These are phyloP conservation scores for Penicillium sp. DNA, from an alignment of 2,329 filamentous ascomycete species.

Conservation along the genomic window DNA sequence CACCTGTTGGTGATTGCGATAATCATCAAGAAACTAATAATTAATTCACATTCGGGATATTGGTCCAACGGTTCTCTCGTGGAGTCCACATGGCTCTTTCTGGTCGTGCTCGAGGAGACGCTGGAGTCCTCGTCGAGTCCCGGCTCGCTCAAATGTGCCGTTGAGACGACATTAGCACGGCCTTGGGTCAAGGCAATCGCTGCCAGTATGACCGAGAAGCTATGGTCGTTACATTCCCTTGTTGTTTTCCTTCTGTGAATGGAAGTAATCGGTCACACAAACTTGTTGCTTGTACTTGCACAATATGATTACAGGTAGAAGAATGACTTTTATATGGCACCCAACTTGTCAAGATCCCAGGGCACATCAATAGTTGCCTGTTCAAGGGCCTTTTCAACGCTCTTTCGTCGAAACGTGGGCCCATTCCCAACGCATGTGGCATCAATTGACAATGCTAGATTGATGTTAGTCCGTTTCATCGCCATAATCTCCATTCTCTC, in stretches of 20 bases:
- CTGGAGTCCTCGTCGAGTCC: no score
- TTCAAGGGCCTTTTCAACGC: conserved; percentile 23
- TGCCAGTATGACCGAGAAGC: neutral
- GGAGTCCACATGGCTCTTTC: no score
- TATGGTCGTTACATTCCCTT: neutral
- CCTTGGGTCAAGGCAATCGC: neutral
- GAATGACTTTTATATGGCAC: conserved; percentile 5
- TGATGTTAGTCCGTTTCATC: conserved; percentile 12
- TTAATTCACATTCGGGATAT: no score
- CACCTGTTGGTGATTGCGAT: no score
- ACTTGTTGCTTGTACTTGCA: neutral
- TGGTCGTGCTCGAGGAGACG: no score
- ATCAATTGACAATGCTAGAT: conserved; percentile 16
- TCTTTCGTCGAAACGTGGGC: conserved; percentile 20
- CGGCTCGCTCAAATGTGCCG: no score
- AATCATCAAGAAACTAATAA: no score
- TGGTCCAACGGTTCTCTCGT: no score
- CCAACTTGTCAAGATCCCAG: conserved; percentile 13
- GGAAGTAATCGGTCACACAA: neutral
- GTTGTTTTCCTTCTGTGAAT: no score
- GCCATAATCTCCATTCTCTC: neutral
- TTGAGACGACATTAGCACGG: no score
- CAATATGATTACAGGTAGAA: neutral
- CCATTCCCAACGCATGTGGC: conserved; percentile 24
- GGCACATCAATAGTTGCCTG: conserved; percentile 14